These are phyloP conservation scores for Apophysomyces elegans DNA, from an alignment of 371 early-diverging fungal genomes.

Conservation along the genomic window DNA sequence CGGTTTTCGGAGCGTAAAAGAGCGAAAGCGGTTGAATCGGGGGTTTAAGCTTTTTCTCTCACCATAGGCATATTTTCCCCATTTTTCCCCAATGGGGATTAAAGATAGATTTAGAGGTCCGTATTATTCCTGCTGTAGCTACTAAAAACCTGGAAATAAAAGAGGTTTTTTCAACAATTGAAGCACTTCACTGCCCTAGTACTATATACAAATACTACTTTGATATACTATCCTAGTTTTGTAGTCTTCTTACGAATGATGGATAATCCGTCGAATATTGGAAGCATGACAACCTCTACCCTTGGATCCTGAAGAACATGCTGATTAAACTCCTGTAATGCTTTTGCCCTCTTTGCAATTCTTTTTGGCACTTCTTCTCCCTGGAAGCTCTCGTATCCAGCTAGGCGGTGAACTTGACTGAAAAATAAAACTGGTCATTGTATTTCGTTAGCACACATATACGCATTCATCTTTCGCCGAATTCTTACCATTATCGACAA, in stretches of 20 bases:
- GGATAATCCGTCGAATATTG: constrained; percentile 70
- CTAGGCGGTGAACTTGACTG: constrained; percentile 44
- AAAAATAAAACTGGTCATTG: constrained; percentile 36
- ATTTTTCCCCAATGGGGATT: too few relatives aligned
- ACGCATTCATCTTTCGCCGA: neutral
- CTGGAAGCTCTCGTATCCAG: constrained; percentile 18
- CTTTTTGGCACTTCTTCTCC: constrained; percentile 25
- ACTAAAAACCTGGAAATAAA: too few relatives aligned
- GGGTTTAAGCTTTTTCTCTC: too few relatives aligned
- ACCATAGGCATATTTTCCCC: too few relatives aligned
- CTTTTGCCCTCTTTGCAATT: constrained; percentile 41
- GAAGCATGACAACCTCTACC: constrained; percentile 63
- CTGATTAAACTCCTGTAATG: constrained; percentile 66
- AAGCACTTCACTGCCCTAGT: too few relatives aligned
- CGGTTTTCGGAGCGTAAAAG: too few relatives aligned
- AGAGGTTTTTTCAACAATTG: too few relatives aligned
- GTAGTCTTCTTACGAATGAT: constrained; percentile 51
- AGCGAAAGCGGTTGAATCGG: too few relatives aligned
- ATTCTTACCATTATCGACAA: constrained; percentile 61
- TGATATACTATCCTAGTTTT: neutral
- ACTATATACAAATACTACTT: too few relatives aligned
- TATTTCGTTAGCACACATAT: neutral
- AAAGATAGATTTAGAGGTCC: too few relatives aligned
- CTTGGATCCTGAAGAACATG: constrained; percentile 66
- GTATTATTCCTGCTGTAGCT: too few relatives aligned